phyloP scores from a whole-genome alignment of 148 eudicot species.

The Dysphania ambrosioides region DNA sequence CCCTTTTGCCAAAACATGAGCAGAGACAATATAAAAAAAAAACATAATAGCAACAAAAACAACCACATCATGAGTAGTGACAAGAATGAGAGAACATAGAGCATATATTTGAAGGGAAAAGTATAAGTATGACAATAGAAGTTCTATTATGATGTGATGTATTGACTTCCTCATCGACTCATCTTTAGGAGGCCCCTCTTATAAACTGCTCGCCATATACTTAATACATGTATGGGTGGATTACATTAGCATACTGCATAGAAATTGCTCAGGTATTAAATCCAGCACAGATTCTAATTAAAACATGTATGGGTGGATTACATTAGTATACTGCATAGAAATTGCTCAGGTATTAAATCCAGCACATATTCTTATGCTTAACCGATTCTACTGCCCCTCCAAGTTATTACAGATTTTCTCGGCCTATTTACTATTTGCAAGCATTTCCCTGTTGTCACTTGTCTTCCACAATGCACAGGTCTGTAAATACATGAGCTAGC shows the following conservation, averaged over 20 bases:
- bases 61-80: too few species aligned
- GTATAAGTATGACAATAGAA: too few species aligned
- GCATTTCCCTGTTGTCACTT: background rate
- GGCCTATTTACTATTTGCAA: background rate
- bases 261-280: background rate
- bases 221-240: background rate
- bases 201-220: background rate
- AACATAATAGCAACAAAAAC: background rate
- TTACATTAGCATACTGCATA: background rate
- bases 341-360: background rate
- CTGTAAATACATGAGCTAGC: background rate
- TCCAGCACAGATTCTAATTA: background rate
- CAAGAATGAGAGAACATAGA: background rate
- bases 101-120: background rate
- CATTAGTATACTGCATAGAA: too few species aligned
- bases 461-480: background rate
- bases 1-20: constrained; percentile 2
- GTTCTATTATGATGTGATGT: background rate
- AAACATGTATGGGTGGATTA: too few species aligned
- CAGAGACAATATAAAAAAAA: background rate
- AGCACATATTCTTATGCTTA: background rate
- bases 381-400: background rate
- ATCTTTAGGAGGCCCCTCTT: background rate
- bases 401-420: background rate
- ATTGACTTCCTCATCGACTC: background rate